Percentiles rank a stretch among this genome's conserved stretches.
phyloP scores from a whole-genome alignment of 1,284 basidiomycete genomes.

The Cystobasidium pallidum region DNA sequence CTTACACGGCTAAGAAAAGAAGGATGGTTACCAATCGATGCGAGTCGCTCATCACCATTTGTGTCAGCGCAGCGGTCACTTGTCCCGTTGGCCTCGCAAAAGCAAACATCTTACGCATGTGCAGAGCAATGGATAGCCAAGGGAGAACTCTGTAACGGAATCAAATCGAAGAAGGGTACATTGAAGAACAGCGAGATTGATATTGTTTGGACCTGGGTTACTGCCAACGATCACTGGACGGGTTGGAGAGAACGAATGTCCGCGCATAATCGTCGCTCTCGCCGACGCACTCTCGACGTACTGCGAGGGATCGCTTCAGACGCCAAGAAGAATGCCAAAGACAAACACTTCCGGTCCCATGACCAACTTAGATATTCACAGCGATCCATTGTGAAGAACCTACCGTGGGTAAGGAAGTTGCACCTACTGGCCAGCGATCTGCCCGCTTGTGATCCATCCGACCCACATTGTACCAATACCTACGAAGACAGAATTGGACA shows the following conservation, averaged over 20 bases:
- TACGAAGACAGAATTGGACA: slow-evolving; percentile 14
- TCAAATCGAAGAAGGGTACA: not conserved
- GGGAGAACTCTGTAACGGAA: slow-evolving; percentile 20
- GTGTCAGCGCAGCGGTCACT: slow-evolving; percentile 13
- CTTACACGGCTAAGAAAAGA: not conserved
- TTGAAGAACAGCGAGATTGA: slow-evolving; percentile 21
- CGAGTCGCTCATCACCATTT: slow-evolving; percentile 5
- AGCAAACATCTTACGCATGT: slow-evolving; percentile 18
- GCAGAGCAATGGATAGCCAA: slow-evolving; percentile 35
- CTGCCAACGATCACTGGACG: slow-evolving; percentile 24
- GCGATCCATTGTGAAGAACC: slow-evolving; percentile 22
- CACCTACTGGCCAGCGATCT: slow-evolving; percentile 25
- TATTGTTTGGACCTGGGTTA: slow-evolving; percentile 33
- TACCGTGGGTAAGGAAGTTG: slow-evolving; percentile 11
- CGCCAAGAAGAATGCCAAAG: slow-evolving; percentile 6
- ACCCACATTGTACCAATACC: slow-evolving; percentile 6
- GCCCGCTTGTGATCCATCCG: slow-evolving; percentile 23
- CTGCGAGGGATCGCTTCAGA: not conserved
- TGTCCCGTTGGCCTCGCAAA: slow-evolving; percentile 4
- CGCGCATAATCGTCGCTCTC: not conserved
- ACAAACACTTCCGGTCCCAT: slow-evolving; percentile 34
- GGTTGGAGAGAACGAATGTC: slow-evolving; percentile 21
- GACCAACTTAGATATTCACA: slow-evolving; percentile 27
- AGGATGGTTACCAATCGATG: slow-evolving; percentile 18
- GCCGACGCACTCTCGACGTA: not conserved